Evolutionary conservation across 768 basidiomycete genomes (phyloP), one percentile per base, ranked within the genome.

Genomic region (Agaricus sinodeliciosus): DNA sequence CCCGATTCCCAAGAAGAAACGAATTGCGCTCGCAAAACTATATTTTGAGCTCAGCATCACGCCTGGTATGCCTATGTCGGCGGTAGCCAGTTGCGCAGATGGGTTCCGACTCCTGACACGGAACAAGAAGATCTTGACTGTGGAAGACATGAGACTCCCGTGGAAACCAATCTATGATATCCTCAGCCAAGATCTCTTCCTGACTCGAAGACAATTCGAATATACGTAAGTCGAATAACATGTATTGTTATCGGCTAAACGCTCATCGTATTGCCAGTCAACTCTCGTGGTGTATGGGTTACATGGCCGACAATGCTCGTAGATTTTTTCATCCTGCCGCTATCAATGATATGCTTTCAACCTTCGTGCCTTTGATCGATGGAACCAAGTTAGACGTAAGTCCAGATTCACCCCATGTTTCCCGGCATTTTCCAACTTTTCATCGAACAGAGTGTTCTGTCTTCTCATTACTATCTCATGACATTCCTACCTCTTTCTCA

Each of bases 261-360:
- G 19, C n/a, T 62, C 42, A 58, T 31, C 50, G 7, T 31, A 31
- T 11, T 31, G 11, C 19, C 57, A 87, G 86, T 56, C 85, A 87
- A 69, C 67, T 83, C n/a, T 79, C 86, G 15, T 87, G 81, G 80
- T 85, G 80, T 59, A 82, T 87, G 82, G 86, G 84, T 3, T 80
- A 80, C 58, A 74, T 88, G 55, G 83, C 85, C 27, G 78, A 83
- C 35, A 75, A 74, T 60, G 72, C 80, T 42, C 80, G 89, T 49
- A 75, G 87, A 49, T 94, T 94, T 75, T 94, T 93, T 69, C 91
- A 93, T 60, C 92, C 92, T 15, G 81, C 87, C 39, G 85, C 90
- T 31, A 84, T 84, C 49, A 82, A 86, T 58, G 87, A 90, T 60
- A 94, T 96, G 90, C 79, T 96, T 27, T 74, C 84, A n/a, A 84